Evolutionary conservation across 2,329 filamentous ascomycete genomes (phyloP), one percentile per base, ranked within the genome.

Genomic region (Daldinia sp.): DNA sequence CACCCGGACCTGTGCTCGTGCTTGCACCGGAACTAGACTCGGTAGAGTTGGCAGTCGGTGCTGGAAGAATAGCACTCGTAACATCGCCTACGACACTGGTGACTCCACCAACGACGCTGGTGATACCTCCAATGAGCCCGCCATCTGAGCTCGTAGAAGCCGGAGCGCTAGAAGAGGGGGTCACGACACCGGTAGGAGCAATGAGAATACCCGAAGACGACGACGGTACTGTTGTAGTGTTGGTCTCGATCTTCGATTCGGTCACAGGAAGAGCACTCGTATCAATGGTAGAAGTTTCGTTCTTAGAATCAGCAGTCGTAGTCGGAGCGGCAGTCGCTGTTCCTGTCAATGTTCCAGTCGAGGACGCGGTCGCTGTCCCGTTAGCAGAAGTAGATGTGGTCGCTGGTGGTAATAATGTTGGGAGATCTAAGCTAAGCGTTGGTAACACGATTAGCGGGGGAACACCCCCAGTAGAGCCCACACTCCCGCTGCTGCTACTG

Each of bases 161-260:
- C 15, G 59, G 34, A 30, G 10, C 4, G 21, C 39, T 64, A 2
- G 67, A 68, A 9, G 58, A 65, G 13, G 54, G 34, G 21, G 68
- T 72, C 13, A 73, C 70, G 15, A 69, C 68, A 55, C 72, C 72
- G 1, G 71, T 73, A 17, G 72, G 72, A 47, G 72, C 72, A 1
- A 74, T 51, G 15, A 73, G 49, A 35, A 74, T 74, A 10, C 64
- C 66, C 3, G 71, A 71, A 13, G 72, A 70, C 10, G 72, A 64
- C 2, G 68, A 60, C 1, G 53, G 19, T 3, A 9, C 21, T 4
- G 55, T 29, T 10, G 63, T 57, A 30, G 63, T 25, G 4, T 63
- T 56, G 4, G 64, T 37, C 7, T 43, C 52, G 29, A 58, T 61
- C 23, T 58, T 53, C 10, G 62, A 61, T 13, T 61, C 61, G 13